phyloP scores from a whole-genome alignment of 371 early-diverging fungal genomes.

The Apophysomyces trapeziformis region DNA sequence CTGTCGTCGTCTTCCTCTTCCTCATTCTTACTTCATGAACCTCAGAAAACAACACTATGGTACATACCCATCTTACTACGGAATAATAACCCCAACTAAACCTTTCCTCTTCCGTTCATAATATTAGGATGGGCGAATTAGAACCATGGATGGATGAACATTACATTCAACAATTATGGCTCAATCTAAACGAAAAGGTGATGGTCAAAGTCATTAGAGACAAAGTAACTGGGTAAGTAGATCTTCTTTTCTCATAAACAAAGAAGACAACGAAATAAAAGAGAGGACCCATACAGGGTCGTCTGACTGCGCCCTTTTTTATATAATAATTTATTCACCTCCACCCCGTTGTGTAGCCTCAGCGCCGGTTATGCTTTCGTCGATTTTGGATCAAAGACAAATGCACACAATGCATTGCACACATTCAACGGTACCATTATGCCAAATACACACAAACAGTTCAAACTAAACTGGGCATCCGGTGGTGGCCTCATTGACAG shows the following conservation, averaged over 20 bases:
- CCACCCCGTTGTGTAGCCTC: conserved; percentile 26
- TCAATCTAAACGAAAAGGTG: conserved; percentile 67
- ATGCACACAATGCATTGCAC: conserved; percentile 25
- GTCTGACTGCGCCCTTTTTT: conserved; percentile 17
- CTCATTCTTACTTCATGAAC: conserved; percentile 2
- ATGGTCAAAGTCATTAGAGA: conserved; percentile 89
- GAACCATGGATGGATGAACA: conserved; percentile 61
- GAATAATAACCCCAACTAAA: neutral
- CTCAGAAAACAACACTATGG: conserved; percentile 4
- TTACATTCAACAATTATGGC: conserved; percentile 76
- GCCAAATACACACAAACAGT: conserved; percentile 75
- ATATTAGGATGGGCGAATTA: conserved; percentile 10
- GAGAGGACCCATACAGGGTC: neutral
- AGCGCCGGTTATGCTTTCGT: conserved; percentile 83
- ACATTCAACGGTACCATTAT: conserved; percentile 81
- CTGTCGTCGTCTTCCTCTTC: conserved; percentile 9
- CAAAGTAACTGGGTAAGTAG: conserved; percentile 60
- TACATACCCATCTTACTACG: neutral
- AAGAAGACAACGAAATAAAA: conserved; percentile 7
- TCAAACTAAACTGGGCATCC: conserved; percentile 72
- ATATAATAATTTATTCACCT: neutral
- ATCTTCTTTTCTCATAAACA: neutral
- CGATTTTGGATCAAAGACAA: conserved; percentile 59
- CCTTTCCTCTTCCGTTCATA: neutral
- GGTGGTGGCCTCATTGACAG: conserved; percentile 66